A percentile compares a stretch with the other conserved stretches of the same genome.
These are phyloP conservation scores for Monosporozyma aerobia DNA, from an alignment of 805 yeast species.

Conservation along the genomic window DNA sequence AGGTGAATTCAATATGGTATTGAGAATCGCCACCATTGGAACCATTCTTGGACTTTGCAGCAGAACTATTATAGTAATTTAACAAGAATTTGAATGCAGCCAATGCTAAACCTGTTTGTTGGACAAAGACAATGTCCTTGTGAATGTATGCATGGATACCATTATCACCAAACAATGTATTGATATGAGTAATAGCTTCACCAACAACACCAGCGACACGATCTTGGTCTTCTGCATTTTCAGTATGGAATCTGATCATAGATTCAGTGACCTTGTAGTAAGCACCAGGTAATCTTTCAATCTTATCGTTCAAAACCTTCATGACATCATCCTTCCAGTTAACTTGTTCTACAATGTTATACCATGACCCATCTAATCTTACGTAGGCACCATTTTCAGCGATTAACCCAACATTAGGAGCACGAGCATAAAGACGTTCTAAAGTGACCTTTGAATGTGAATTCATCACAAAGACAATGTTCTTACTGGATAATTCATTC, in stretches of 20 bases:
- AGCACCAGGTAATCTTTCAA: conserved; percentile 76
- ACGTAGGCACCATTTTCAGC: conserved; percentile 88
- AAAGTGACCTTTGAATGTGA: conserved; percentile 54
- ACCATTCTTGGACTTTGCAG: conserved; percentile 11
- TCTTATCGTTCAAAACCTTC: conserved; percentile 30
- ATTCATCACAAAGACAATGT: conserved; percentile 65
- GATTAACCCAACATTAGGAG: conserved; percentile 65
- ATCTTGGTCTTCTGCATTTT: conserved; percentile 51
- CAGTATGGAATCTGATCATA: conserved; percentile 67
- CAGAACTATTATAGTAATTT: conserved; percentile 27
- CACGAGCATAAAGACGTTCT: conserved; percentile 58
- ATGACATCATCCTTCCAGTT: conserved; percentile 32
- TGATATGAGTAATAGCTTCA: conserved; percentile 75
- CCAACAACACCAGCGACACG: conserved; percentile 66
- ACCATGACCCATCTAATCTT: conserved; percentile 50
- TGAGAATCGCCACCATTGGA: conserved; percentile 10
- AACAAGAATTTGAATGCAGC: conserved; percentile 49
- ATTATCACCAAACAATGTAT: conserved; percentile 56
- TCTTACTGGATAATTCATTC: conserved; percentile 51
- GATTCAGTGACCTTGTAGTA: conserved; percentile 66
- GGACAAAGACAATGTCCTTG: conserved; percentile 60
- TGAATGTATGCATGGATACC: conserved; percentile 73
- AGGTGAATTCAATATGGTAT: conserved; percentile 34
- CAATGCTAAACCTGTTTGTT: conserved; percentile 49
- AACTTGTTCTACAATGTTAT: conserved; percentile 48